Conservation (phyloP, 176 grass and related monocot genomes). For the Paspalum notatum region DNA sequence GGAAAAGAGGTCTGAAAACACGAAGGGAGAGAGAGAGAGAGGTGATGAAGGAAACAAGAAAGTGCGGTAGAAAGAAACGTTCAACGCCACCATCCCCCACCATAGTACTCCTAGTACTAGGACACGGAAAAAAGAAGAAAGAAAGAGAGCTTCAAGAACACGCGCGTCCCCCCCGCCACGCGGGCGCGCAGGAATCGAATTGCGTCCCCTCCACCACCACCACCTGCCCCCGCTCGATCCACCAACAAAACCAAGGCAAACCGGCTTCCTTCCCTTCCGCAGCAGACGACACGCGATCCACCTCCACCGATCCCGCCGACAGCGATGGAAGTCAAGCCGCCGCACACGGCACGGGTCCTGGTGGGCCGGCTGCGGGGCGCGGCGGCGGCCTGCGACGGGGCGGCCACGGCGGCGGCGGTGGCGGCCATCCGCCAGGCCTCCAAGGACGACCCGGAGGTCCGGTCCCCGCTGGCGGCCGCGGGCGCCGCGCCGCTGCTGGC, state of each 20-base stretch:
- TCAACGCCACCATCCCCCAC: not conserved
- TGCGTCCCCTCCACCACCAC: not conserved
- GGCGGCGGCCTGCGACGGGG: constrained; percentile 31
- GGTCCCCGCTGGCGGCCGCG: constrained; percentile 54
- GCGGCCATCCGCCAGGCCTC: constrained; percentile 64
- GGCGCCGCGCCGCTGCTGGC: constrained; percentile 70
- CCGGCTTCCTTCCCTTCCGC: not conserved
- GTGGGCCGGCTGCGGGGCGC: constrained; percentile 61
- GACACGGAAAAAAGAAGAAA: too few species aligned
- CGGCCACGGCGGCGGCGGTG: constrained; percentile 46
- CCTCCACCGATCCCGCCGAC: not conserved
- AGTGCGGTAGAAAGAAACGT: too few species aligned
- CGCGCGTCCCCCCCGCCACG: too few species aligned
- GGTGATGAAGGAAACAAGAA: too few species aligned
- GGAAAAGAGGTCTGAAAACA: constrained; percentile 8
- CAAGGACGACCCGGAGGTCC: constrained; percentile 76
- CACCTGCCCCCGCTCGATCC: not conserved
- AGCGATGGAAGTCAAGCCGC: constrained; percentile 71
- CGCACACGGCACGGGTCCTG: constrained; percentile 59
- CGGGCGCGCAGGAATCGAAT: not conserved
- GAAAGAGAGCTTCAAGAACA: constrained; percentile 25
- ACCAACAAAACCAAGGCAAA: constrained; percentile 34
- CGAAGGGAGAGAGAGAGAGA: too few species aligned
- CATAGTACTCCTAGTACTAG: too few species aligned
- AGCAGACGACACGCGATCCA: not conserved